phyloP scores from a whole-genome alignment of 371 early-diverging fungal genomes.

The Nematocida ausubeli region DNA sequence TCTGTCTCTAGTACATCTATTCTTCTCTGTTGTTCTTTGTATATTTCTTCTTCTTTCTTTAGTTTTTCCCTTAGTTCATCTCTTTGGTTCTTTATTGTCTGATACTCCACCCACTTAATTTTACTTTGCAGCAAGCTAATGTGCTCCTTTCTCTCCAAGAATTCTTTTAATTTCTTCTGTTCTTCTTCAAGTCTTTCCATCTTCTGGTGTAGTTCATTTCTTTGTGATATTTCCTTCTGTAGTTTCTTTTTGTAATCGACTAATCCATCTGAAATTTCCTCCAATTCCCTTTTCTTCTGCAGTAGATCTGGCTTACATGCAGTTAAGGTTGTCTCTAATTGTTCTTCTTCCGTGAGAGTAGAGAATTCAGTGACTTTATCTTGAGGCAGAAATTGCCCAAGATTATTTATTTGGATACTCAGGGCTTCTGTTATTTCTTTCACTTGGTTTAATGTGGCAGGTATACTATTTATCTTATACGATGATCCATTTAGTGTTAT shows the following conservation, averaged over 20 bases:
- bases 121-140: conserved; percentile 60
- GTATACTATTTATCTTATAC: conserved; percentile 58
- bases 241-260: conserved; percentile 18
- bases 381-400: conserved; percentile 68
- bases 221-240: conserved; percentile 26
- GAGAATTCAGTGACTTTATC: conserved; percentile 68
- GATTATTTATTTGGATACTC: conserved; percentile 62
- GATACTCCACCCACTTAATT: conserved; percentile 61
- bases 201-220: conserved; percentile 27
- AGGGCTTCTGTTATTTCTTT: conserved; percentile 48
- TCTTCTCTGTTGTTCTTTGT: conserved; percentile 51
- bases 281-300: conserved; percentile 36
- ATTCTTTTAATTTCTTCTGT: conserved; percentile 51
- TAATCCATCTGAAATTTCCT: conserved; percentile 4
- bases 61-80: neutral
- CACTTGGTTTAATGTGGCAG: conserved; percentile 39
- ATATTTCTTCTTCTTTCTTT: conserved; percentile 32
- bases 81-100: conserved; percentile 23
- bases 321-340: conserved; percentile 54
- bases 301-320: conserved; percentile 48
- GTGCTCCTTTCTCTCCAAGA: conserved; percentile 32
- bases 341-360: conserved; percentile 60
- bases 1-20: conserved; percentile 9
- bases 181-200: conserved; percentile 56
- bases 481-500: conserved; percentile 41